Evolutionary conservation across 495 filamentous ascomycete species (phyloP).

Genomic region (Sordaria brevicollis): DNA sequence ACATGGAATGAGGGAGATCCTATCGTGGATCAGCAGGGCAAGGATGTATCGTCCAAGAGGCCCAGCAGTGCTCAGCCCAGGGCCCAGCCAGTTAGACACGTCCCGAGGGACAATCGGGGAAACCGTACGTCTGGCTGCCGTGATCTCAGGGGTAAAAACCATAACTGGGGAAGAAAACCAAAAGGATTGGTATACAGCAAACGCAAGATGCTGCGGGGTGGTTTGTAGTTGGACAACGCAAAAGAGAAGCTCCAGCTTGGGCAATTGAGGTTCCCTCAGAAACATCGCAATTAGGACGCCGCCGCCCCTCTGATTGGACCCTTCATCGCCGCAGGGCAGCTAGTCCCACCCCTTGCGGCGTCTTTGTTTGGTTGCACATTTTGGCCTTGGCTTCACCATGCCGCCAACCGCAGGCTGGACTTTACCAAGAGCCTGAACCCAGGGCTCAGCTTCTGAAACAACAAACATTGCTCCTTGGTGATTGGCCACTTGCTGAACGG

Average conservation of each 20-base stretch:
- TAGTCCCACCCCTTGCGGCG: too few species aligned
- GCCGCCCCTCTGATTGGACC: neutral
- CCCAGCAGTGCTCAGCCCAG: neutral
- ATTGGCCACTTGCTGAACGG: neutral
- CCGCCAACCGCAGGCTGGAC: neutral
- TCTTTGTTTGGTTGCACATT: neutral
- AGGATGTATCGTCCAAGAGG: neutral
- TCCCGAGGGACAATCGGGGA: neutral
- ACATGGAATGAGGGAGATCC: neutral
- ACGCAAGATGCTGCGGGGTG: neutral
- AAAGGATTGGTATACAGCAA: neutral
- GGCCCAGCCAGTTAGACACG: neutral
- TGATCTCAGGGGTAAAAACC: neutral
- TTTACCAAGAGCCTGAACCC: neutral
- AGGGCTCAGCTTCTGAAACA: neutral
- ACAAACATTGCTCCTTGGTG: neutral
- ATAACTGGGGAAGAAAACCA: neutral
- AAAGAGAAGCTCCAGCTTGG: neutral
- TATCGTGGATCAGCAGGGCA: neutral
- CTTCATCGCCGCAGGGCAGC: too few species aligned
- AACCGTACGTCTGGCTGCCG: neutral
- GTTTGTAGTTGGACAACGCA: neutral
- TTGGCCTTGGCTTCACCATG: neutral
- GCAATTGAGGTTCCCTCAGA: neutral
- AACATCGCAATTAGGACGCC: too few species aligned